Base-by-base conservation (phyloP, 495 filamentous ascomycete species). In the Aspergillus bridgeri region DNA sequence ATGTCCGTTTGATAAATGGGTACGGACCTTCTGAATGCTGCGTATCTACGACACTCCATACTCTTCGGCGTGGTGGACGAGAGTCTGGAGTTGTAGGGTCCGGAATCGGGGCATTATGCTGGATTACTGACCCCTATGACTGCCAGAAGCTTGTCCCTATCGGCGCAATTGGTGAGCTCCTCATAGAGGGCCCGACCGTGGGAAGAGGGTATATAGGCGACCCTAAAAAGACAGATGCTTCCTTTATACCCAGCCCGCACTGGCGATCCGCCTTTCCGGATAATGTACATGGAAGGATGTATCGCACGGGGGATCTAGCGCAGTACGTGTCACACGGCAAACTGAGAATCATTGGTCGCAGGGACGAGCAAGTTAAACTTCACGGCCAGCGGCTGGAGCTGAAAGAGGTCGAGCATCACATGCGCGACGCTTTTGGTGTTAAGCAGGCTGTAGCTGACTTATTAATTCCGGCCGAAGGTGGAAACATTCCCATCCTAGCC, bases 301-400 rank as follows among this genome's bases (percentile, higher is more conserved):
- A 71, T 51, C 63, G 67, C 49, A 75, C 70, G 48, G 66, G 69
- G 5, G 71, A 75, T 57, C 55, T 75, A 1, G 81, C 80, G 0
- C 64, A 67, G 9, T 79, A 82, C 25, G 71, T 79, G 22, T 69
- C 74, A 2, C 65, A 73, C 53, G 73, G 73, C 6, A 49, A 55
- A 18, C 60, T 83, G 22, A 53, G 71, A 18, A 80, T 78, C 60
- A 67, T 81, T 1, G 79, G 80, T 17, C 67, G 81, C 3, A 75
- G 75, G 45, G 81, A 84, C 54, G 70, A 76, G 20, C 79, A 82
- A 58, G 75, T 81, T 11, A 84, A 83, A 63, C 54, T 83, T 2
- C 72, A 71, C 13, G 81, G 80, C 7, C 78, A 82, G 57, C 69
- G 80, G 9, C 68, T 84, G 24, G 81, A 84, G 61, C 63, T 83